These are phyloP conservation scores for Cladosporium sp. DNA, from an alignment of 2,329 filamentous ascomycete species.

Conservation along the genomic window DNA sequence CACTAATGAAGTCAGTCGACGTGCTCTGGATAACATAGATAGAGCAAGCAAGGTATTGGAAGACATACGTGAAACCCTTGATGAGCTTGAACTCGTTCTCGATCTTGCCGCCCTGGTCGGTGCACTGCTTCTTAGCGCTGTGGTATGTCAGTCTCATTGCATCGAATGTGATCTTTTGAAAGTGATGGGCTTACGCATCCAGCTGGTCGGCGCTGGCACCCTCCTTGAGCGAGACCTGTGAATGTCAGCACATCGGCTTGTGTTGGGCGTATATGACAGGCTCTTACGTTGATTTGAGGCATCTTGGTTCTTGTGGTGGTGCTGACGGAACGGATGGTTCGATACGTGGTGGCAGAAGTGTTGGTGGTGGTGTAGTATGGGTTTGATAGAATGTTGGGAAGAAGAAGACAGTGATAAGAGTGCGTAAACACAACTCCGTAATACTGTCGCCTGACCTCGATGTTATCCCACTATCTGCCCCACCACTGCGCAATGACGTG, in stretches of 20 bases:
- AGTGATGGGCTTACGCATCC: constrained; percentile 52
- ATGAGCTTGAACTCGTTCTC: constrained; percentile 78
- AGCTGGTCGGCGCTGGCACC: constrained; percentile 64
- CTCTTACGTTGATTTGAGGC: constrained; percentile 29
- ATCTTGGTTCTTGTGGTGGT: constrained; percentile 15
- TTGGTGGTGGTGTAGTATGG: not conserved
- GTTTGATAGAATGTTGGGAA: not conserved
- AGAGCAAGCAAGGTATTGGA: not conserved
- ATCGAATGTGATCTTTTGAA: not conserved
- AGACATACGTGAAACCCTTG: constrained; percentile 84
- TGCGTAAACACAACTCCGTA: not conserved
- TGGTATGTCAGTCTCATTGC: not conserved
- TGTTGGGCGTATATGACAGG: not conserved
- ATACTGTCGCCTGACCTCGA: constrained; percentile 11
- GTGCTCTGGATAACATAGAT: not conserved
- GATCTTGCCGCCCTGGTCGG: constrained; percentile 76
- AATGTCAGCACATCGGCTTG: constrained; percentile 16
- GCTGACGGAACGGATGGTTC: not conserved
- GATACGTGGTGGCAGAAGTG: constrained; percentile 7
- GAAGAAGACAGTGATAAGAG: constrained; percentile 3
- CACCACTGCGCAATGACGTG: constrained; percentile 7
- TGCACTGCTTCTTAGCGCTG: constrained; percentile 73
- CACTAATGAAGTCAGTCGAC: constrained; percentile 49
- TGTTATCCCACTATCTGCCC: constrained; percentile 8
- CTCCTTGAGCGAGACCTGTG: constrained; percentile 74